These are phyloP conservation scores for Hordeum marinum DNA, from an alignment of 176 grass and related monocot genomes.

Conservation along the genomic window DNA sequence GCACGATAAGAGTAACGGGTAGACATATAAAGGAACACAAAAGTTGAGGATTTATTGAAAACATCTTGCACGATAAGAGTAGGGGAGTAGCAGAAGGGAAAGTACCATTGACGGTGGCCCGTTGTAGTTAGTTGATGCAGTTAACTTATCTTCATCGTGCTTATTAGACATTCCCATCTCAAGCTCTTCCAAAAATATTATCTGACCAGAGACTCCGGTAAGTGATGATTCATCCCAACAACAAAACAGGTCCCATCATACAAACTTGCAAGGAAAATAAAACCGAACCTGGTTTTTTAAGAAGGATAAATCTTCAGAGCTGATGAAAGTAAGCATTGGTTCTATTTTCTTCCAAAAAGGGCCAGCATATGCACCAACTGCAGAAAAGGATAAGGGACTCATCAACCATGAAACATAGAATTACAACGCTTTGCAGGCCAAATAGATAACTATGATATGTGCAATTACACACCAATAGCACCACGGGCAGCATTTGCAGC, in stretches of 20 bases:
- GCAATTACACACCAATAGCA: constrained; percentile 37
- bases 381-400: constrained; percentile 10
- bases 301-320: constrained; percentile 48
- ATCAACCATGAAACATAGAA: constrained; percentile 11
- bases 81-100: constrained; percentile 4
- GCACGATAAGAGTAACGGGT: not conserved
- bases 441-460: constrained; percentile 26
- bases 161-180: constrained; percentile 33
- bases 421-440: not conserved
- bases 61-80: not conserved
- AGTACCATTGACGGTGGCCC: constrained; percentile 1
- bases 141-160: constrained; percentile 18
- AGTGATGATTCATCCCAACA: not conserved
- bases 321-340: constrained; percentile 48
- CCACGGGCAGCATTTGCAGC: constrained; percentile 60
- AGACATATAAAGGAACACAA: not conserved
- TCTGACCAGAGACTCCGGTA: constrained; percentile 35
- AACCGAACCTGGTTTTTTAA: constrained; percentile 52
- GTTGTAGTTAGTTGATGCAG: constrained; percentile 25
- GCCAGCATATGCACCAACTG: constrained; percentile 52
- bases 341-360: constrained; percentile 73
- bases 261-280: constrained; percentile 26
- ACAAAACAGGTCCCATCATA: constrained; percentile 12
- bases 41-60: not conserved
- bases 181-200: constrained; percentile 47